Evolutionary conservation across 2,329 filamentous ascomycete genomes (phyloP).

Genomic region (Penicillium sp.): DNA sequence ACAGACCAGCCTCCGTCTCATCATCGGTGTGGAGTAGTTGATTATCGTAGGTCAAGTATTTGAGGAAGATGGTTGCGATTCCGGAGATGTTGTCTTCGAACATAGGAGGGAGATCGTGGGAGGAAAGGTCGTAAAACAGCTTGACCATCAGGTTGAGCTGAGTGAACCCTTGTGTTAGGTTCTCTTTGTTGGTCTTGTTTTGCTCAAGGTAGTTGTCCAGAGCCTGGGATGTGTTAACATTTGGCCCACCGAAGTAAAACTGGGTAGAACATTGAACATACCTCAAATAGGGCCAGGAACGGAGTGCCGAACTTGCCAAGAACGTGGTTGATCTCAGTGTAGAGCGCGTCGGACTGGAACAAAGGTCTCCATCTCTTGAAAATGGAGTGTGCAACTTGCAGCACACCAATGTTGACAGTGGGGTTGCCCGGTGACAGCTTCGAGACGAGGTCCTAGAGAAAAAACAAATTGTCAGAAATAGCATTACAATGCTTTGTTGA

Average conservation of each 20-base stretch:
- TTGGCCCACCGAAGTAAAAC: neutral
- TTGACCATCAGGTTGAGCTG: slow-evolving; percentile 86
- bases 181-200: slow-evolving; percentile 71
- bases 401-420: slow-evolving; percentile 84
- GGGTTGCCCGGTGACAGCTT: slow-evolving; percentile 78
- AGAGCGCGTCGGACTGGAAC: slow-evolving; percentile 88
- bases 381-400: slow-evolving; percentile 97
- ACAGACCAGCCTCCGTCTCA: slow-evolving; percentile 78
- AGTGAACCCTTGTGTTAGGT: slow-evolving; percentile 73
- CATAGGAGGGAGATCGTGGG: slow-evolving; percentile 88
- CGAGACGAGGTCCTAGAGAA: slow-evolving; percentile 72
- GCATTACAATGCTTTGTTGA: neutral
- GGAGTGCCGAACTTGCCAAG: slow-evolving; percentile 77
- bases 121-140: slow-evolving; percentile 95
- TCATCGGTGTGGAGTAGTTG: slow-evolving; percentile 78
- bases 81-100: slow-evolving; percentile 84
- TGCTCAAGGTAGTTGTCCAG: slow-evolving; percentile 61
- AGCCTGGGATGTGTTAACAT: slow-evolving; percentile 34
- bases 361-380: slow-evolving; percentile 94
- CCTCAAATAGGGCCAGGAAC: slow-evolving; percentile 75
- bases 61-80: slow-evolving; percentile 78
- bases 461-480: slow-evolving; percentile 4
- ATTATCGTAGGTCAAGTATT: slow-evolving; percentile 89
- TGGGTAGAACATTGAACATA: slow-evolving; percentile 39
- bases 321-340: slow-evolving; percentile 95